Percentiles rank a stretch among this genome's conserved stretches.
These are phyloP conservation scores for Neonectria punicea DNA, from an alignment of 2,329 filamentous ascomycete species.

Conservation along the genomic window DNA sequence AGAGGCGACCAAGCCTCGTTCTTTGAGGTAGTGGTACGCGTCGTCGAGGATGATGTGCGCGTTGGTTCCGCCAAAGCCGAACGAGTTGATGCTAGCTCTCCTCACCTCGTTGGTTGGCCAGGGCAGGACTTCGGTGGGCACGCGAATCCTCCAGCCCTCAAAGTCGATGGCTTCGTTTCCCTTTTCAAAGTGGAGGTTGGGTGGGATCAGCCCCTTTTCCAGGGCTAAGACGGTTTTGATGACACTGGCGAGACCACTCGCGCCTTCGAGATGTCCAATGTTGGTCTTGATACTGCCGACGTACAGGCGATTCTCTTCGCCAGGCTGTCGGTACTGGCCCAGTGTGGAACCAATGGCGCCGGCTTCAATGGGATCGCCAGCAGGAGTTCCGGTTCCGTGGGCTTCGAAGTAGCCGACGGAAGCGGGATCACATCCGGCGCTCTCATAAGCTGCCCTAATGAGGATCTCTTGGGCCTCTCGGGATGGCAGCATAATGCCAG, in stretches of 20 bases:
- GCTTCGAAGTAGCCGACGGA: conserved; percentile 34
- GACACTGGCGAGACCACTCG: conserved; percentile 37
- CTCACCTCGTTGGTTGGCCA: conserved; percentile 22
- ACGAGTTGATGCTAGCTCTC: conserved; percentile 43
- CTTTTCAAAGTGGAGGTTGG: conserved; percentile 37
- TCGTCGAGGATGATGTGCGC: conserved; percentile 40
- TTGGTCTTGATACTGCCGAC: conserved; percentile 58
- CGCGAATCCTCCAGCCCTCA: conserved; percentile 38
- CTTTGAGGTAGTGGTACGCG: conserved; percentile 16
- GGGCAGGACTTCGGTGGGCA: conserved; percentile 27
- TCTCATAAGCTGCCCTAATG: conserved; percentile 46
- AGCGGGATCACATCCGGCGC: conserved; percentile 27
- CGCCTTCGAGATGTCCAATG: conserved; percentile 46
- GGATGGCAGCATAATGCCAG: conserved; percentile 53
- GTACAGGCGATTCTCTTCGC: conserved; percentile 39
- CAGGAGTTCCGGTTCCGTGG: conserved; percentile 40
- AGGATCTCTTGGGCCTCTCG: conserved; percentile 45
- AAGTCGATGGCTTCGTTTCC: conserved; percentile 39
- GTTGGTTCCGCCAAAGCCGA: conserved; percentile 44
- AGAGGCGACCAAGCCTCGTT: background rate
- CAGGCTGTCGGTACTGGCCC: conserved; percentile 4
- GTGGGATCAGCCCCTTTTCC: conserved; percentile 36
- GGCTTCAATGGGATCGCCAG: conserved; percentile 31
- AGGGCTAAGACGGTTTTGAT: conserved; percentile 41
- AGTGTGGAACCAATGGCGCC: conserved; percentile 2